Base-by-base conservation (phyloP, 2,329 filamentous ascomycete genomes). In the Dendrostoma leiphaemia region DNA sequence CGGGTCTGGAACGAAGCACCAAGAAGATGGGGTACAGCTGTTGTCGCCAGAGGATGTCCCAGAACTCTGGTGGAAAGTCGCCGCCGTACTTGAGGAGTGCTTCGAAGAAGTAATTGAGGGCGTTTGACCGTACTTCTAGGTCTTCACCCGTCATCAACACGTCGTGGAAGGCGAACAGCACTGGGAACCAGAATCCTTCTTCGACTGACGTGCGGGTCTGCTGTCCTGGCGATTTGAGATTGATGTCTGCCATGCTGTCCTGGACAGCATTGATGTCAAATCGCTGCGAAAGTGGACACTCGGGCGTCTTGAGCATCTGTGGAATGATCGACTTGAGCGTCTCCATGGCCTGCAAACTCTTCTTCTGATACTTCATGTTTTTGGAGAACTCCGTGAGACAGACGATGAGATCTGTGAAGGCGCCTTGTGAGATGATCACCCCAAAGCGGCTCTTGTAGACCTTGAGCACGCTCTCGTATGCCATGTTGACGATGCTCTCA, bases 101-200 rank as follows among this genome's bases (percentile, higher is more conserved):
- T 56, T 97, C 93, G 64, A 99, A 99, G 58, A 99, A 91, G 71
- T 97, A 99, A 63, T 92, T 96, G 37, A 99, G 79, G 2, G 95
- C 94, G 71, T 84, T 86, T 2, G 84, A 97, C 55, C 94, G 88
- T 37, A 97, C 94, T 72, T 99, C 94, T 17, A 99, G 80, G 68
- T 99, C 94, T 71, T 99, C 95, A 2, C 95, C 94, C 2, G 94
- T 99, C 94, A 99, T 99, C 45, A 99, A 76, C 21, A 99, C 92
- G 69, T 99, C 94, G 68, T 99, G 94, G 77, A 99, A 99, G 3
- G 95, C 93, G 67, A 99, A 97, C 28, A 99, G 78, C 6, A 99
- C 90, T 0, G 94, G 94, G 71, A 99, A 99, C 94, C 94, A 99
- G 71, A 92, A 99, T 34, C 95, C 92, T 69, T 97, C 94, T 69